Evolutionary conservation across 371 early-diverging fungal genomes (phyloP).

Genomic region (Mucor saturninus): DNA sequence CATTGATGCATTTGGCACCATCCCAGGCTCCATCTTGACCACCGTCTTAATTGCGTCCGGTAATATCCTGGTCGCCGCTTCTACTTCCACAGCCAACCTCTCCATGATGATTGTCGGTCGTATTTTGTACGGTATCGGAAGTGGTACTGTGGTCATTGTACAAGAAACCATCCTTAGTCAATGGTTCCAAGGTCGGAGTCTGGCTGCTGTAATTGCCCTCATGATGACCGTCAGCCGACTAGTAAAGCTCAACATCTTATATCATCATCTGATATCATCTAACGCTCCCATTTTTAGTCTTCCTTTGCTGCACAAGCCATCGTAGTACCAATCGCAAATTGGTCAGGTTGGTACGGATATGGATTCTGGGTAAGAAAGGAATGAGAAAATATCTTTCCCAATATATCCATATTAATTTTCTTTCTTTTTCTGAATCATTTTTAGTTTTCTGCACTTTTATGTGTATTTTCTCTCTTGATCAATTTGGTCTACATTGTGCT

Average conservation of each 20-base stretch:
- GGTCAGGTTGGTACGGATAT: conserved; percentile 72
- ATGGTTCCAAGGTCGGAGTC: conserved; percentile 72
- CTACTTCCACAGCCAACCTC: conserved; percentile 58
- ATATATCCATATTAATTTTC: background rate
- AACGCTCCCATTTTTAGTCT: conserved; percentile 27
- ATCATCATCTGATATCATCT: conserved; percentile 13
- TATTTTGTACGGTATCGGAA: conserved; percentile 73
- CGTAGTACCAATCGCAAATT: conserved; percentile 65
- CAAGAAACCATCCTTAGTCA: conserved; percentile 76
- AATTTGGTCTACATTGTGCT: conserved; percentile 65
- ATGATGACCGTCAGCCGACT: conserved; percentile 72
- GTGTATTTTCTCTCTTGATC: conserved; percentile 63
- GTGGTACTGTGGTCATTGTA: conserved; percentile 71
- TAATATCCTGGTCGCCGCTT: conserved; percentile 64
- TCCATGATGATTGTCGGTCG: conserved; percentile 70
- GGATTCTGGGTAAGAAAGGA: conserved; percentile 66
- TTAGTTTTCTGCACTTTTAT: conserved; percentile 62
- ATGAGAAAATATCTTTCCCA: background rate
- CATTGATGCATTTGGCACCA: conserved; percentile 73
- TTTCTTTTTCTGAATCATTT: background rate
- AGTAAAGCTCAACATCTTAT: conserved; percentile 27
- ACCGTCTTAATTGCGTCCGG: conserved; percentile 66
- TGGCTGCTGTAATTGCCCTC: conserved; percentile 67
- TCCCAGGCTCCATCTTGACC: conserved; percentile 67
- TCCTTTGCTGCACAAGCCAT: conserved; percentile 73